A percentile compares a stretch with the other conserved stretches of the same genome.
Evolutionary conservation across 2,329 filamentous ascomycete genomes (phyloP).

Genomic region (Paracamarosporium sp.): DNA sequence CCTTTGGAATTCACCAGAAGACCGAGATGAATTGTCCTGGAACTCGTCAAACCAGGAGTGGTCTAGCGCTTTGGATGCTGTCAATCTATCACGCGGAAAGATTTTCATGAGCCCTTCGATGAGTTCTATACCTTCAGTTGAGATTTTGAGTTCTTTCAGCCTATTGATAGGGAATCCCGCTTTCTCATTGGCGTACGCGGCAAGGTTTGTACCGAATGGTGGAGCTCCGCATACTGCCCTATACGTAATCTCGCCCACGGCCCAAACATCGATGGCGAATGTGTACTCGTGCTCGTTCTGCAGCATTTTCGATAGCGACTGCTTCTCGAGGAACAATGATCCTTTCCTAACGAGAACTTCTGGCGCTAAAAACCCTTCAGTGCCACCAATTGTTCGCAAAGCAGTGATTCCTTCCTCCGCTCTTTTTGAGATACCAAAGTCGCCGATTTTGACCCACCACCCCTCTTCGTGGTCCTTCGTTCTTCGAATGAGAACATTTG

Average conservation of each 20-base stretch:
- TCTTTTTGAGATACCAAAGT: conserved; percentile 49
- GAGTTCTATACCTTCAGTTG: not conserved
- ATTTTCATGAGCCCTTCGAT: not conserved
- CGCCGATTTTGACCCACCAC: conserved; percentile 51
- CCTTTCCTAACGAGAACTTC: conserved; percentile 12
- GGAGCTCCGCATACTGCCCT: not conserved
- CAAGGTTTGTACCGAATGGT: not conserved
- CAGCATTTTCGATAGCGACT: not conserved
- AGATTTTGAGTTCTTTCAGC: not conserved
- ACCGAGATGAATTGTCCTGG: not conserved
- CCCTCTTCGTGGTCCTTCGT: conserved; percentile 20
- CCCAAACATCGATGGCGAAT: conserved; percentile 22
- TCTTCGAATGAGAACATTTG: conserved; percentile 45
- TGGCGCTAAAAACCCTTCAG: conserved; percentile 18
- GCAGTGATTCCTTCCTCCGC: conserved; percentile 13
- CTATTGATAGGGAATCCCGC: not conserved
- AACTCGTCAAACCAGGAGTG: conserved; percentile 1
- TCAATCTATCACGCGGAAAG: conserved; percentile 1
- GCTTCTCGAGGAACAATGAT: not conserved
- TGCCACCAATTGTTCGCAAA: conserved; percentile 14
- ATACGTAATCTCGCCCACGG: conserved; percentile 14
- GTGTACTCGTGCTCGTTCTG: conserved; percentile 3
- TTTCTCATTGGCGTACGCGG: not conserved
- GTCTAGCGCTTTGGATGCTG: not conserved
- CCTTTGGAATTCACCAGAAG: not conserved